These are phyloP conservation scores for Suillus decipiens DNA, from an alignment of 768 basidiomycete genomes.

Conservation along the genomic window DNA sequence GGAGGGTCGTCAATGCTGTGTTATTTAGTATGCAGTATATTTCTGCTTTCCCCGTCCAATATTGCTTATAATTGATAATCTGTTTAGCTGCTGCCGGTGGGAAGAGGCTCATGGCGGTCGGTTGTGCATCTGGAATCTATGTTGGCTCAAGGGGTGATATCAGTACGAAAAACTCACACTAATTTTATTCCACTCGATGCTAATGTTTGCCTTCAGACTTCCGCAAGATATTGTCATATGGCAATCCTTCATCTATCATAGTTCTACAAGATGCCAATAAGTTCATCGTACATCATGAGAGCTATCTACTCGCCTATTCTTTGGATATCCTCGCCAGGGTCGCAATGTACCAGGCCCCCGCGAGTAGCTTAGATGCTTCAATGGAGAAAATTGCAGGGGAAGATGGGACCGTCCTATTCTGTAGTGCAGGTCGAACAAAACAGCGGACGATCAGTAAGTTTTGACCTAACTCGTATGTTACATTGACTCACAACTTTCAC, in stretches of 20 bases:
- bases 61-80: not conserved
- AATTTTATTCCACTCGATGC: not conserved
- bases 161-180: conserved; percentile 40
- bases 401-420: conserved; percentile 62
- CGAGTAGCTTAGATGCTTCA: conserved; percentile 52
- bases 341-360: conserved; percentile 48
- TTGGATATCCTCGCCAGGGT: conserved; percentile 69
- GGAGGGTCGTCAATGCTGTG: conserved; percentile 58
- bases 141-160: conserved; percentile 55
- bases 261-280: conserved; percentile 65
- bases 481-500: not conserved
- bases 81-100: conserved; percentile 45
- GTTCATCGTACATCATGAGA: conserved; percentile 65
- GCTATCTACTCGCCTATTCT: conserved; percentile 62
- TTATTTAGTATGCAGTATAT: conserved; percentile 56
- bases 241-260: conserved; percentile 54
- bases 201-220: conserved; percentile 45
- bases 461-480: not conserved
- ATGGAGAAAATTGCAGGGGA: conserved; percentile 59
- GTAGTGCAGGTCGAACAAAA: conserved; percentile 53
- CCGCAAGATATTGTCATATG: conserved; percentile 52
- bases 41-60: not conserved
- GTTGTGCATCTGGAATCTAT: conserved; percentile 71
- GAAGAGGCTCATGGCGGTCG: conserved; percentile 62
- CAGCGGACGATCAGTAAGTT: conserved; percentile 55